A percentile compares a stretch with the other conserved stretches of the same genome.
Evolutionary conservation across 805 yeast genomes (phyloP).

Genomic region (Sungouiozyma ichnusensis): DNA sequence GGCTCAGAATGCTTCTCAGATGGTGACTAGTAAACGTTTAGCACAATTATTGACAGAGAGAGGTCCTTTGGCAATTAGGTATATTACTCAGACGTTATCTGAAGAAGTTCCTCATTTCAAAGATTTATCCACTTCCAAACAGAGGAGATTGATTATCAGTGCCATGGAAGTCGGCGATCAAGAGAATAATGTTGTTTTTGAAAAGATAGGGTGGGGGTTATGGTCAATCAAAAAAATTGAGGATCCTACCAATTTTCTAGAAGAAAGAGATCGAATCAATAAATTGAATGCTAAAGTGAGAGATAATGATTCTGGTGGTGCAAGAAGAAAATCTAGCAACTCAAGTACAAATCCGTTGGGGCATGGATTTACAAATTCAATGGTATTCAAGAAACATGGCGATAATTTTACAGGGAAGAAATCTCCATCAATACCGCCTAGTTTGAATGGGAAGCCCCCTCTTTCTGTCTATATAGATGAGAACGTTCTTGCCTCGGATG

Average conservation of each 20-base stretch:
- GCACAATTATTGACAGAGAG: conserved; percentile 56
- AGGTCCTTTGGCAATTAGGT: conserved; percentile 87
- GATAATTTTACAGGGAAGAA: background rate
- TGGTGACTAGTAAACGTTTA: conserved; percentile 45
- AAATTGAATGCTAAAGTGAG: conserved; percentile 33
- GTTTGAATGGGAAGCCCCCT: background rate
- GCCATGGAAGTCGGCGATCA: conserved; percentile 67
- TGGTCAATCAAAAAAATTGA: conserved; percentile 57
- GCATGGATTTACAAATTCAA: background rate
- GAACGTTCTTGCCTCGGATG: conserved; percentile 27
- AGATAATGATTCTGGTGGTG: conserved; percentile 20
- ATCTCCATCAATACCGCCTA: background rate
- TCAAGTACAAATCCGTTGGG: conserved; percentile 15
- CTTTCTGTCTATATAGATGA: conserved; percentile 29
- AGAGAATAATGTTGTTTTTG: conserved; percentile 51
- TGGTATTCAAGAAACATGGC: background rate
- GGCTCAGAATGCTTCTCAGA: conserved; percentile 5
- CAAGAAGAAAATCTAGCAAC: conserved; percentile 19
- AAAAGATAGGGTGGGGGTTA: conserved; percentile 96
- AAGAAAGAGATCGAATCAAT: conserved; percentile 34
- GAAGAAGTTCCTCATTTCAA: conserved; percentile 70
- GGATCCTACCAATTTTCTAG: conserved; percentile 10
- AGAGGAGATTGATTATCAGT: conserved; percentile 79
- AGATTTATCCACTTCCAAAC: conserved; percentile 71
- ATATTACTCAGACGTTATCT: conserved; percentile 69